Conservation (phyloP, 1,284 basidiomycete genomes). For the Sporisorium graminicola region DNA sequence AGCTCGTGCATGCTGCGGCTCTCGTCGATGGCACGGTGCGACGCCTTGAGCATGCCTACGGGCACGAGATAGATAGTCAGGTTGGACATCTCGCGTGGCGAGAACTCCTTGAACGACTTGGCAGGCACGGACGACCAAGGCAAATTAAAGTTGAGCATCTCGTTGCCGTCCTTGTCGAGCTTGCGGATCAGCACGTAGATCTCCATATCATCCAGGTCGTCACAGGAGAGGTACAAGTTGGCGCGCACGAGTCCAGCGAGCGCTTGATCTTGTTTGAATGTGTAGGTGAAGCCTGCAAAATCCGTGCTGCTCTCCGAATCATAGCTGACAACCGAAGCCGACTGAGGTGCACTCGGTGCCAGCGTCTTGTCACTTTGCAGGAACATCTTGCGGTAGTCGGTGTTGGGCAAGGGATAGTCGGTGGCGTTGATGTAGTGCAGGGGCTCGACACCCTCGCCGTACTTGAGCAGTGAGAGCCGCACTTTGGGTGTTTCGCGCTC, state of each 20-base stretch:
- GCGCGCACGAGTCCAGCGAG: conserved; percentile 5
- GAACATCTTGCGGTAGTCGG: conserved; percentile 5
- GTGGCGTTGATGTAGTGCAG: background rate
- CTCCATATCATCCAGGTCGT: conserved; percentile 11
- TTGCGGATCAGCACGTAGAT: conserved; percentile 15
- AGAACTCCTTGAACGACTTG: conserved; percentile 12
- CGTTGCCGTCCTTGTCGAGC: conserved; percentile 14
- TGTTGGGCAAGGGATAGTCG: conserved; percentile 9
- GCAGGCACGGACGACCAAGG: conserved; percentile 1
- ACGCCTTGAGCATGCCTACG: conserved; percentile 11
- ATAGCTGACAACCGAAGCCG: background rate
- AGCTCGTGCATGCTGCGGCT: conserved; percentile 1
- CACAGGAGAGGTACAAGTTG: conserved; percentile 3
- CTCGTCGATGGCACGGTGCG: conserved; percentile 11
- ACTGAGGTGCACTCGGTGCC: background rate
- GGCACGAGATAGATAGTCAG: conserved; percentile 6
- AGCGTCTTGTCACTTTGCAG: conserved; percentile 1
- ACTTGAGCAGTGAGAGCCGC: conserved; percentile 8
- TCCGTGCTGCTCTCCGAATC: background rate
- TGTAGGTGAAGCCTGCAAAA: conserved; percentile 11
- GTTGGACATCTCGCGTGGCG: conserved; percentile 6
- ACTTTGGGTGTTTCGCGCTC: conserved; percentile 10
- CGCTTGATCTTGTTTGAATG: background rate
- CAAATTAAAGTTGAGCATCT: conserved; percentile 10
- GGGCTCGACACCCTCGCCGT: conserved; percentile 1